Evolutionary conservation across 805 yeast genomes (phyloP).

Genomic region (Kodamaea sagamina): DNA sequence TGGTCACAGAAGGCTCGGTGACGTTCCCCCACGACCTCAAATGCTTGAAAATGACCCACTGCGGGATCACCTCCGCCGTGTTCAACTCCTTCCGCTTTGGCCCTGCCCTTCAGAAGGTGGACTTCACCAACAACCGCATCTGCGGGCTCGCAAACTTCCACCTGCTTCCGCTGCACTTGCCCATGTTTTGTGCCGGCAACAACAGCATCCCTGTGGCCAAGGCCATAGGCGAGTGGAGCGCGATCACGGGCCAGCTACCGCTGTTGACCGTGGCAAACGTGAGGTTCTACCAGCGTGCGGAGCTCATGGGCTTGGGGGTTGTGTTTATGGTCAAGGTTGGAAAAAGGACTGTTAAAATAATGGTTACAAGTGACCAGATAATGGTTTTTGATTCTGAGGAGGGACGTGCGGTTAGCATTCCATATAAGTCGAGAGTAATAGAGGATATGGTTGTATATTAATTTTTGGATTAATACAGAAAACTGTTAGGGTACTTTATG

Average conservation of each 20-base stretch:
- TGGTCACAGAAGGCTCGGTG: background rate
- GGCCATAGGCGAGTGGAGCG: background rate
- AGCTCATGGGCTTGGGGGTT: background rate
- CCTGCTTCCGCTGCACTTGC: background rate
- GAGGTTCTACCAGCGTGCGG: background rate
- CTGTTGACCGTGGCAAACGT: conserved; percentile 3
- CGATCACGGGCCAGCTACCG: background rate
- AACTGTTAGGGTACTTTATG: too few relatives aligned
- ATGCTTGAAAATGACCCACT: background rate
- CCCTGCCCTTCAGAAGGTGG: background rate
- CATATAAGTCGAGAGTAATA: background rate
- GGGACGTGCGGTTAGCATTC: background rate
- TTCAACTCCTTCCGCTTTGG: conserved; percentile 5
- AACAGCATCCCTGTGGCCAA: conserved; percentile 2
- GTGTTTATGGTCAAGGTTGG: background rate
- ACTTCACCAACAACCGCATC: conserved; percentile 2
- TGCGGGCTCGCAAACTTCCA: background rate
- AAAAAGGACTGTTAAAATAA: background rate
- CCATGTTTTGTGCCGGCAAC: background rate
- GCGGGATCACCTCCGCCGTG: conserved; percentile 2
- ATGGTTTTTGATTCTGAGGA: conserved; percentile 2
- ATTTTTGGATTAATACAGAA: too few relatives aligned
- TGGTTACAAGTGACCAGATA: background rate
- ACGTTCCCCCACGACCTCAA: background rate
- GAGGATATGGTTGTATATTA: conserved; percentile 1